Evolutionary conservation across 1,284 basidiomycete genomes (phyloP), one percentile per base, ranked within the genome.

Genomic region (Amylostereum chailletii): DNA sequence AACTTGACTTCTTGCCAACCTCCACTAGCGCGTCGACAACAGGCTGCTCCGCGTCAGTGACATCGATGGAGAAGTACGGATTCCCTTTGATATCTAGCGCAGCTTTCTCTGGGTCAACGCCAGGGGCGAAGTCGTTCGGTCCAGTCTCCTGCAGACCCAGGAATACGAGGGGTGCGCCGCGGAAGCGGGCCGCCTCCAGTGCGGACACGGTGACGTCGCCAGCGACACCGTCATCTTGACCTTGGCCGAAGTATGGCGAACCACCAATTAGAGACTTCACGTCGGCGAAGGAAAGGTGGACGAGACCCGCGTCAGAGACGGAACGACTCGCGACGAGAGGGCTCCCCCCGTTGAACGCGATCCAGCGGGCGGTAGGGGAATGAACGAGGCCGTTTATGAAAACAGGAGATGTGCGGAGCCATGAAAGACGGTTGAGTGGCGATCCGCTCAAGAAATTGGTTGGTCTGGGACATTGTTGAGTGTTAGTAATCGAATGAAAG

Each of bases 361-460:
- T 60, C 82, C 90, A 94, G 45, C 76, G 74, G 2, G 89, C 77
- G 5, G 76, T 59, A 0, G 80, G 75, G 10, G 78, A 72, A 19
- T 62, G 61, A 34, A 84, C 67, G 58, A 90, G 72, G 9, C 79
- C 71, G 55, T 88, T 89, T 42, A 94, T 71, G 62, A 90, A 87
- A 3, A 74, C 62, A 19, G 80, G 75, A 4, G 85, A 86, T 19
- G 82, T 69, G 31, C 92, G 77, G 50, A 93, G 74, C 85, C 91
- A 95, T 0, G 89, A 85, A 30, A 94, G 74, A 34, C 92, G 81
- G 65, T 94, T 95, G 38, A 94, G 71, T 11, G 90, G 87, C 10
- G 86, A 86, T 45, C 89, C 90, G 45, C 80, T 74, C 59, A 85
- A 81, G 69, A 83, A 81, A 63, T 87, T 86, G 54, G 75, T 59